Conservation (phyloP, 2,329 filamentous ascomycete genomes). For the Cordyceps fumosorosea region DNA sequence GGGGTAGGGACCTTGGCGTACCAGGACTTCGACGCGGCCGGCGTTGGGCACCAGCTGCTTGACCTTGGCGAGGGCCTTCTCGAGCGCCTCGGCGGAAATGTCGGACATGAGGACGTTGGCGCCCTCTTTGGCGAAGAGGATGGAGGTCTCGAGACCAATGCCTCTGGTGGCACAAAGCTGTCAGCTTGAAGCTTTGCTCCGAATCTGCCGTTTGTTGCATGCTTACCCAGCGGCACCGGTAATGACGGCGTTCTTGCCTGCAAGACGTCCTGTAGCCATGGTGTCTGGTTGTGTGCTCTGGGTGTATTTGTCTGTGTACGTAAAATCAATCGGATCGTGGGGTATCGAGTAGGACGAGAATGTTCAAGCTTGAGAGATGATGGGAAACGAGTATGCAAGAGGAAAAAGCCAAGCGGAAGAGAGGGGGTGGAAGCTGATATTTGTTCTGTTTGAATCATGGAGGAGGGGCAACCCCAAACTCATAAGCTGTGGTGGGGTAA, state of each 20-base stretch:
- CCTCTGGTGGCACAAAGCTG: slow-evolving; percentile 48
- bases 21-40: slow-evolving; percentile 52
- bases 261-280: slow-evolving; percentile 39
- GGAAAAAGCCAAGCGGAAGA: background rate
- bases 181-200: background rate
- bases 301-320: background rate
- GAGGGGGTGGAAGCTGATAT: slow-evolving; percentile 3
- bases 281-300: background rate
- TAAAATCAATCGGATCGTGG: background rate
- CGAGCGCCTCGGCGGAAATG: slow-evolving; percentile 71
- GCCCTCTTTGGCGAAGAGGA: slow-evolving; percentile 85
- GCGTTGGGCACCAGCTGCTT: slow-evolving; percentile 62
- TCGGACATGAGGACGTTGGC: slow-evolving; percentile 81
- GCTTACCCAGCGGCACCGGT: slow-evolving; percentile 81
- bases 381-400: background rate
- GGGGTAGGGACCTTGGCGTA: slow-evolving; percentile 22
- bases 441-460: slow-evolving; percentile 1
- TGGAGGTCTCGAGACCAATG: slow-evolving; percentile 86
- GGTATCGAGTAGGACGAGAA: background rate
- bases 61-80: slow-evolving; percentile 69
- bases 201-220: background rate
- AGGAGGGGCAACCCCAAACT: slow-evolving; percentile 8
- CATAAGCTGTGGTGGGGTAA: slow-evolving; percentile 10
- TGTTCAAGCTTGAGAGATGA: background rate
- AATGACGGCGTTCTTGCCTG: slow-evolving; percentile 62